Conservation (phyloP, 257 asterid species). For the Craterostigma plantagineum region DNA sequence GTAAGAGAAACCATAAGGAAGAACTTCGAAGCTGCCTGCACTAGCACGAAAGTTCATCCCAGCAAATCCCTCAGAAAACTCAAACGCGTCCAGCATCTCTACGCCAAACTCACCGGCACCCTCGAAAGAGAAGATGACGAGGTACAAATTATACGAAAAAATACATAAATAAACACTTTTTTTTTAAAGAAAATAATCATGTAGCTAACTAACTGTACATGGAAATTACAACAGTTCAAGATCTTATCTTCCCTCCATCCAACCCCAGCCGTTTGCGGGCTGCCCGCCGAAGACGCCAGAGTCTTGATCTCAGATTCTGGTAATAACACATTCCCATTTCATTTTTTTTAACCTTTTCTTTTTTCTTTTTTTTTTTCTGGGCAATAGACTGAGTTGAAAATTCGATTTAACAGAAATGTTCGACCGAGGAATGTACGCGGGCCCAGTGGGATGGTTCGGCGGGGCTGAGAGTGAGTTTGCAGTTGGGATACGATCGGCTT, state of each 20-base stretch:
- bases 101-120: conserved; percentile 57
- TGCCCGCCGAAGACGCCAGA: conserved; percentile 75
- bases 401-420: conserved; percentile 56
- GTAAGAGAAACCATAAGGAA: conserved; percentile 37
- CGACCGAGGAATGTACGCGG: conserved; percentile 97
- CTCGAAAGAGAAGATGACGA: conserved; percentile 67
- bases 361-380: background rate
- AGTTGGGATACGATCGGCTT: conserved; percentile 90
- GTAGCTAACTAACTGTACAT: background rate
- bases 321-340: conserved; percentile 11
- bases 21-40: conserved; percentile 33
- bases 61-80: conserved; percentile 70
- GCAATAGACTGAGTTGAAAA: background rate
- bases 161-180: too few relatives aligned
- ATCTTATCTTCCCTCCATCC: conserved; percentile 83
- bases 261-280: conserved; percentile 97
- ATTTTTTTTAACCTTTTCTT: background rate
- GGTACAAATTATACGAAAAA: too few relatives aligned
- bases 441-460: conserved; percentile 95
- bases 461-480: conserved; percentile 94
- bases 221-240: conserved; percentile 48
- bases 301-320: conserved; percentile 62
- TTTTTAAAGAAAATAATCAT: too few relatives aligned
- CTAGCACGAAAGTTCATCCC: conserved; percentile 43
- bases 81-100: conserved; percentile 82